A percentile compares a stretch with the other conserved stretches of the same genome.
Conservation (phyloP, 2,329 filamentous ascomycete species). For the Aureobasidium sp. region DNA sequence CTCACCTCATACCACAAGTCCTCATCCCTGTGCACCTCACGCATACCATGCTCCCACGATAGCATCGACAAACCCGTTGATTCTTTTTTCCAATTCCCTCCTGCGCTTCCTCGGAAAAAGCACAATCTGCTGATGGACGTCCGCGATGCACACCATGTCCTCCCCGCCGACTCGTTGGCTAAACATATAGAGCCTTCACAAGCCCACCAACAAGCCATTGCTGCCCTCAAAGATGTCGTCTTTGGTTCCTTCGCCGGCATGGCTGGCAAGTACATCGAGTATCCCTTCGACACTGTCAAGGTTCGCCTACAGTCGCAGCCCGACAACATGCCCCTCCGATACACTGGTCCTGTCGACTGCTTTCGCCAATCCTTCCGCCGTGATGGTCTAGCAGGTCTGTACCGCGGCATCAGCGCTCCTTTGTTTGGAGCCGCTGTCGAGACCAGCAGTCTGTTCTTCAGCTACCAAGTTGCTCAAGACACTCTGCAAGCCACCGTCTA, state of each 20-base stretch:
- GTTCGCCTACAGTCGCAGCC: constrained; percentile 95
- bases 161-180: not conserved
- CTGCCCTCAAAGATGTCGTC: constrained; percentile 75
- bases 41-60: constrained; percentile 26
- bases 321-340: constrained; percentile 69
- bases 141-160: constrained; percentile 10
- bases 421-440: constrained; percentile 86
- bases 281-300: constrained; percentile 97
- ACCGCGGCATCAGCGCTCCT: constrained; percentile 87
- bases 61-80: constrained; percentile 15
- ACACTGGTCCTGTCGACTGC: constrained; percentile 83
- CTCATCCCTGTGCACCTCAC: not conserved
- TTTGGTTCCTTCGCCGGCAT: constrained; percentile 90
- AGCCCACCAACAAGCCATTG: constrained; percentile 35
- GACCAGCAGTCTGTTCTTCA: constrained; percentile 82
- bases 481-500: constrained; percentile 58
- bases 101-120: not conserved
- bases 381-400: constrained; percentile 75
- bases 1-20: not conserved
- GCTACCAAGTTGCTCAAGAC: constrained; percentile 42
- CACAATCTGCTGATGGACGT: constrained; percentile 13
- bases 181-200: not conserved
- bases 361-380: constrained; percentile 75
- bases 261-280: constrained; percentile 92
- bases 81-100: not conserved